Base-by-base conservation (phyloP, 2,329 filamentous ascomycete species). In the Neonectria magnoliae region DNA sequence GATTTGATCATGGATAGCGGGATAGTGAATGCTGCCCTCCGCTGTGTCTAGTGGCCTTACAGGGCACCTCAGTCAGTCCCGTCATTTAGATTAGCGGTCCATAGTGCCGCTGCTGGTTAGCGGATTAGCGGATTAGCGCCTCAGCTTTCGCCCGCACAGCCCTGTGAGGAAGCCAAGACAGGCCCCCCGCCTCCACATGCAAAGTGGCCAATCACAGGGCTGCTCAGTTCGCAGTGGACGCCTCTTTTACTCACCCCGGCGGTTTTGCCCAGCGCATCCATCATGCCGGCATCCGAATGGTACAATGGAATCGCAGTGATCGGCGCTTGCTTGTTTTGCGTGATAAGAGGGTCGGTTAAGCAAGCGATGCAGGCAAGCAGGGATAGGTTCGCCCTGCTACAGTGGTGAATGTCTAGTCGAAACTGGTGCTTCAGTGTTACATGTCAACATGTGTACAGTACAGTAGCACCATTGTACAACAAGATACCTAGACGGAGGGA, bases 371-470 rank as follows among this genome's bases (percentile, higher is more conserved):
- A 56, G 22, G 22, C 22, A 25, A 25, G 22, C 22, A 25, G 36
- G 53, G 53, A 47, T 57, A 8, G 3, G n/a, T 10, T 18, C 53
- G 53, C 53, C 53, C 53, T 36, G 41, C 41, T 57, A 11, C 38
- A 47, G 53, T 57, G 47, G 16, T 16, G 14, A 18, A 38, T 16
- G 14, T 6, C 14, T 3, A n/a, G 36, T 8, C 33, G 31, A 33
- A 13, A 13, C 31, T 33, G 31, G 10, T 33, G 31, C 31, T 33
- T 33, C 31, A 6, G 25, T 25, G 25, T 25, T 5, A 25, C 25
- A 25, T 25, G 25, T 25, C 25, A 31, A 10, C 8, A 31, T 31
- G 8, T 10, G 29, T 31, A 10, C 29, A 31, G 29, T 31, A 10
- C 29, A 31, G 29, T 31, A 10, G 29, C 29, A 31, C 29, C 10